Evolutionary conservation across 139 green algal genomes (phyloP), one percentile per base, ranked within the genome.

Genomic region (Chlorella vulgaris): DNA sequence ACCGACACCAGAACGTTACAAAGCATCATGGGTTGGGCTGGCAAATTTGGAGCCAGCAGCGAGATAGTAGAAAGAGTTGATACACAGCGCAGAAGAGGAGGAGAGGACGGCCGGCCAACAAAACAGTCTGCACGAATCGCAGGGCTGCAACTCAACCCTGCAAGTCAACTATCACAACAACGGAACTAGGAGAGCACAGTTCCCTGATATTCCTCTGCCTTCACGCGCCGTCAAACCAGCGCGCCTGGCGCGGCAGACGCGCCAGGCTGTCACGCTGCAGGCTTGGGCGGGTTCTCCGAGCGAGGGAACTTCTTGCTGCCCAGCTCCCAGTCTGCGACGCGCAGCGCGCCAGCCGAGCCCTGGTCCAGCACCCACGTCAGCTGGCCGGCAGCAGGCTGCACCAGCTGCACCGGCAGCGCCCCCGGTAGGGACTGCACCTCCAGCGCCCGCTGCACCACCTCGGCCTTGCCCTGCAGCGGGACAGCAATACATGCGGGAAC

Each of bases 341-440:
- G 60, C 42, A 98, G 83, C n/a, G 83, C 28, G 69, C 84, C 68
- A 3, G 93, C 89, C 0, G 89, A 90, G 15, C 68, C 89, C 31
- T 77, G 69, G 62, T 93, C 89, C 65, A 93, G 62, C 29, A 92
- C 47, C 89, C 89, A 93, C 1, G 43, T 84, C n/a, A 93, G 78
- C 31, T 80, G 84, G 53, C 86, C 85, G 29, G 69, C 69, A 36
- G 35, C 39, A 1, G 95, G 94, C 28, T 89, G 84, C 81, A 98
- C 93, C 81, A 98, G 81, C 88, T 98, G 95, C 19, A 92, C 95
- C 4, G 95, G 95, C 81, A 98, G 81, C 5, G 95, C 88, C 2
- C 95, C 95, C 7, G 95, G 95, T 51, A 98, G 87, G 6, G 90
- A 83, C 90, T 98, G 93, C 78, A 96, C 89, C 90, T 98, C 95